A percentile compares a stretch with the other conserved stretches of the same genome.
Evolutionary conservation across 768 basidiomycete genomes (phyloP).

Genomic region (Boletus huronensis): DNA sequence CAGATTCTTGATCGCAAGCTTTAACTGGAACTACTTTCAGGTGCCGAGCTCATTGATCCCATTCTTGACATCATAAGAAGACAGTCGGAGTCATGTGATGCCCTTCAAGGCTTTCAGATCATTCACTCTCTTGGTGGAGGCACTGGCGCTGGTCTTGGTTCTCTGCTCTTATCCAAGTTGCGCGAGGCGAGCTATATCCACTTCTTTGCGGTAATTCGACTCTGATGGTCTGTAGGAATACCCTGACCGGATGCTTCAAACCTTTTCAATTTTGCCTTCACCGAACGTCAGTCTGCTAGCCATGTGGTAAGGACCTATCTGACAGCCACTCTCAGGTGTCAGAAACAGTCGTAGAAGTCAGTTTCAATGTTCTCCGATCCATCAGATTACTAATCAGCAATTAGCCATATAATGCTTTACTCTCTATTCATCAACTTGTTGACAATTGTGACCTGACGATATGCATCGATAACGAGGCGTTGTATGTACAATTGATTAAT

Average conservation of each 20-base stretch:
- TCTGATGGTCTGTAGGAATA: constrained; percentile 48
- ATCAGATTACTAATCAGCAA: constrained; percentile 7
- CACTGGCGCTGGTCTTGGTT: constrained; percentile 84
- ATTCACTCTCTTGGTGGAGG: constrained; percentile 91
- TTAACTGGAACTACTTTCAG: constrained; percentile 34
- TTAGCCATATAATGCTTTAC: constrained; percentile 78
- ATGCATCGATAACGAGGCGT: constrained; percentile 84
- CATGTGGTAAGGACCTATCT: constrained; percentile 4
- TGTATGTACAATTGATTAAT: constrained; percentile 42
- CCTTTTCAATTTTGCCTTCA: constrained; percentile 52
- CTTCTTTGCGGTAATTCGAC: neutral
- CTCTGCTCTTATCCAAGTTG: constrained; percentile 74
- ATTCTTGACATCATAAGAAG: constrained; percentile 77
- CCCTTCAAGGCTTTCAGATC: constrained; percentile 88
- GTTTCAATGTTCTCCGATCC: constrained; percentile 2
- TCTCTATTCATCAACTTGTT: constrained; percentile 85
- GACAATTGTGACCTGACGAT: constrained; percentile 84
- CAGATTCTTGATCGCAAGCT: neutral
- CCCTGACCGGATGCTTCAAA: constrained; percentile 46
- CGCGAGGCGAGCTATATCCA: constrained; percentile 54
- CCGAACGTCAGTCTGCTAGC: constrained; percentile 42
- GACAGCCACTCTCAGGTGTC: constrained; percentile 31
- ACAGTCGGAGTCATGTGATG: constrained; percentile 79
- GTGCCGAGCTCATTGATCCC: constrained; percentile 88
- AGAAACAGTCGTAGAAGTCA: constrained; percentile 54